Evolutionary conservation across 179 eudicot genomes (phyloP), one percentile per base, ranked within the genome.

Genomic region (Pouteria campechiana): DNA sequence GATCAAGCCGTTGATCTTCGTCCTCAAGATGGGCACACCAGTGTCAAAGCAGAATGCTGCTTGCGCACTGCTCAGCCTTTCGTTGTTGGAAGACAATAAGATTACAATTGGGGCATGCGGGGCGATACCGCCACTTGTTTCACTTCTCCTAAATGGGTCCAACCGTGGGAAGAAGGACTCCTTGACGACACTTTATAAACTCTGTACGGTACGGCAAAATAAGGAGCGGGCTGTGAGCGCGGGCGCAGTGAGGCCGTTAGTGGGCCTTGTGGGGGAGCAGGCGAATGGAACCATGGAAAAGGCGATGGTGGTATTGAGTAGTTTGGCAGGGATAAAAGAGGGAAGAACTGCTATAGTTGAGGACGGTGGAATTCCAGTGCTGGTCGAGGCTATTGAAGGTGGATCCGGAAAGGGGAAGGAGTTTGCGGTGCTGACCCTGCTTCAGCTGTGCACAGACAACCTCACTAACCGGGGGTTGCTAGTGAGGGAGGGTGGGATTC

Each of bases 401-500:
- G 64, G 78, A 7, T 71, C 83, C 1, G 34, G 44, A 5, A 86
- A 79, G 28, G 96, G 84, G 55, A 90, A 76, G 71, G 98, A 90
- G 60, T 82, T 86, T 21, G 98, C 94, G 2, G 94, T 86, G 29
- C 23, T 73, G 55, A 82, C 83, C 0, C 30, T 86, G 51, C 43
- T 90, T 76, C 81, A 74, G 61, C 15, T 90, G 53, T 90, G 96
- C 53, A 67, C 32, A 7, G 90, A 86, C 22, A 54, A 73, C 68
- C 68, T 65, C 20, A 63, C 57, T 54, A 76, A 77, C 30, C 51
- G 98, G 41, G 87, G 65, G 1, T 60, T 90, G 71, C 48, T 86
- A 27, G 90, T 90, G 0, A 72, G 90, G 32, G 96, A 86, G 69
- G 98, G 96, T 10, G 96, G 75, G 16, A 82, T 90, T 47, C 98